Conservation (phyloP, 2,329 filamentous ascomycete species). For the Thermoascus crustaceus region DNA sequence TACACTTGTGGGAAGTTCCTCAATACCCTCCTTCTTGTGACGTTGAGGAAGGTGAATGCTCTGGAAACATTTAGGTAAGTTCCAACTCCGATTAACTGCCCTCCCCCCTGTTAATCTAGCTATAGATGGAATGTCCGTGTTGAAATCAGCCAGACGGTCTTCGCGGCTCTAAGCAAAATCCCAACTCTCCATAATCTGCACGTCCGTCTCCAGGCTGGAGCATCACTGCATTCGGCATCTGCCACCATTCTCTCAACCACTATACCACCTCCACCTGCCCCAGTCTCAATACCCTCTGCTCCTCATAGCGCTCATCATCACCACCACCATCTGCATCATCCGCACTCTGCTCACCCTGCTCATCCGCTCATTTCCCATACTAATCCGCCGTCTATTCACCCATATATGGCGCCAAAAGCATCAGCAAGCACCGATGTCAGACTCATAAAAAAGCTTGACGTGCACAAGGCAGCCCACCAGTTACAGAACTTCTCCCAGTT, state of each 20-base stretch:
- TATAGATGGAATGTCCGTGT: constrained; percentile 60
- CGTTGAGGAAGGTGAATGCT: constrained; percentile 46
- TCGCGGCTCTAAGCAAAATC: constrained; percentile 49
- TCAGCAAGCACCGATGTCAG: background rate
- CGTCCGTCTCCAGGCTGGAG: constrained; percentile 51
- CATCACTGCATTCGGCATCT: constrained; percentile 47
- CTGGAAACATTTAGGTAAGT: constrained; percentile 51
- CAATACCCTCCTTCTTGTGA: constrained; percentile 52
- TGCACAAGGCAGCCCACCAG: constrained; percentile 17
- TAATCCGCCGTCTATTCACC: no score
- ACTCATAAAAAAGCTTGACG: constrained; percentile 1
- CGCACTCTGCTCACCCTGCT: no score
- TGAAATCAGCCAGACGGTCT: constrained; percentile 53
- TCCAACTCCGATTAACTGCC: constrained; percentile 2
- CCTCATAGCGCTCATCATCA: constrained; percentile 11
- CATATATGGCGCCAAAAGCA: no score
- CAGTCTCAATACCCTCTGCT: constrained; percentile 12
- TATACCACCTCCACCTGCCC: constrained; percentile 6
- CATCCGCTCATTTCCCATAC: constrained; percentile 5
- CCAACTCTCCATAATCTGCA: constrained; percentile 46
- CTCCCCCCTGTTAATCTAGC: no score
- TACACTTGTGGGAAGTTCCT: constrained; percentile 56
- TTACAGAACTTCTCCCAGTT: constrained; percentile 52
- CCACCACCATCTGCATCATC: constrained; percentile 14
- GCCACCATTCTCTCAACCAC: constrained; percentile 37